A percentile compares a stretch with the other conserved stretches of the same genome.
These are phyloP conservation scores for Tetrapisispora iriomotensis DNA, from an alignment of 805 yeast genomes.

Conservation along the genomic window DNA sequence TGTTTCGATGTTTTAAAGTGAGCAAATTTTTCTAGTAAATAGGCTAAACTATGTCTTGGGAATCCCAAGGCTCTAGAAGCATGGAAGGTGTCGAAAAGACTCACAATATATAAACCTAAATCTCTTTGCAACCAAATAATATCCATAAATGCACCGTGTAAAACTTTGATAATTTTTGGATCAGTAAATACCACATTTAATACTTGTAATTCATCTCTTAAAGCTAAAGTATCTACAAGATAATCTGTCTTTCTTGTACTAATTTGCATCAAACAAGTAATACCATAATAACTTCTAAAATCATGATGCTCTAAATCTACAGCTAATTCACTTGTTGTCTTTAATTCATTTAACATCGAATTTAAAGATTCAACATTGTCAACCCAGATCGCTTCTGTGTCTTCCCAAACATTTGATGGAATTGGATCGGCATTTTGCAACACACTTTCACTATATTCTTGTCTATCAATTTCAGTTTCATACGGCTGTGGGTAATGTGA, in stretches of 20 bases:
- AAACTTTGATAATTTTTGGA: slow-evolving; percentile 73
- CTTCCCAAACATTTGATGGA: slow-evolving; percentile 53
- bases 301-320: slow-evolving; percentile 96
- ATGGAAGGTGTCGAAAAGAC: slow-evolving; percentile 85
- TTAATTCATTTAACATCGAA: slow-evolving; percentile 46
- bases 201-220: slow-evolving; percentile 58
- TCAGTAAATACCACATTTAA: slow-evolving; percentile 72
- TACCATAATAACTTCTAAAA: slow-evolving; percentile 78
- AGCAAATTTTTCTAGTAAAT: slow-evolving; percentile 68
- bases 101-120: slow-evolving; percentile 80
- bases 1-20: slow-evolving; percentile 82
- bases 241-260: slow-evolving; percentile 75
- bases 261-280: slow-evolving; percentile 89
- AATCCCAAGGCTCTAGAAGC: slow-evolving; percentile 76
- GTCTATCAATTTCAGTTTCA: slow-evolving; percentile 56
- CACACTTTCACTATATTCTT: slow-evolving; percentile 56
- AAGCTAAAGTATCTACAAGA: slow-evolving; percentile 72
- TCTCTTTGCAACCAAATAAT: slow-evolving; percentile 95
- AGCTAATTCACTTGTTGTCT: slow-evolving; percentile 55
- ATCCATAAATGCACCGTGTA: slow-evolving; percentile 97
- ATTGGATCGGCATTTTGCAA: slow-evolving; percentile 39
- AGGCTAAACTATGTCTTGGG: slow-evolving; percentile 77
- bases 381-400: slow-evolving; percentile 61
- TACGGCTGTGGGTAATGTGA: slow-evolving; percentile 75
- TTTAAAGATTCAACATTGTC: slow-evolving; percentile 45